Evolutionary conservation across 495 filamentous ascomycete species (phyloP).

Genomic region (Penicillium desertorum): DNA sequence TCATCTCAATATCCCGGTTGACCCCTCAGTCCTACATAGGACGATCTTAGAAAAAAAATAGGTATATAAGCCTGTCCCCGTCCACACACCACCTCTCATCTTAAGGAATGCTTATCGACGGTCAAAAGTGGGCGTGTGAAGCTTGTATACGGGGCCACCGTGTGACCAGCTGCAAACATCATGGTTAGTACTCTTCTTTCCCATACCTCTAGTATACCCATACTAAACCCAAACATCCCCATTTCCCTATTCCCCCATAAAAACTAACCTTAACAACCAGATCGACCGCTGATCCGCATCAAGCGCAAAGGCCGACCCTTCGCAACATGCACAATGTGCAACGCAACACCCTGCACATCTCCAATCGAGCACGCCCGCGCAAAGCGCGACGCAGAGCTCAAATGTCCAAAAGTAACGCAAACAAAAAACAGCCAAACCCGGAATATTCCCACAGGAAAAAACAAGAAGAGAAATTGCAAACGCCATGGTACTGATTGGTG

Average conservation of each 20-base stretch:
- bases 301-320: conserved; percentile 97
- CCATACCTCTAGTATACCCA: conserved; percentile 3
- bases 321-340: conserved; percentile 93
- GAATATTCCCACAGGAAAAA: too few relatives aligned
- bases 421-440: conserved; percentile 22
- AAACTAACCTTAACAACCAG: conserved; percentile 42
- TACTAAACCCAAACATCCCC: too few relatives aligned
- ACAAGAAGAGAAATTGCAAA: conserved; percentile 22
- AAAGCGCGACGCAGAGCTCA: conserved; percentile 85
- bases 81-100: conserved; percentile 19
- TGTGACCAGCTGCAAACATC: conserved; percentile 59
- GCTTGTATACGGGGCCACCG: conserved; percentile 90
- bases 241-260: too few relatives aligned
- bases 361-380: conserved; percentile 89
- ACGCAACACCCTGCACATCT: conserved; percentile 84
- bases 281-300: conserved; percentile 89
- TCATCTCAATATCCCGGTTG: conserved; percentile 17
- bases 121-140: conserved; percentile 88
- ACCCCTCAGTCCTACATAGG: conserved; percentile 6
- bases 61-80: conserved; percentile 21
- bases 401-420: conserved; percentile 47
- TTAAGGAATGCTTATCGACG: conserved; percentile 73
- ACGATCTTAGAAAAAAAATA: background rate
- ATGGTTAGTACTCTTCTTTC: conserved; percentile 35
- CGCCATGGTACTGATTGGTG: conserved; percentile 37